Percentiles rank a stretch among this genome's conserved stretches.
These are phyloP conservation scores for Cucurbita argyrosperma DNA, from an alignment of 306 rosid genomes.

Conservation along the genomic window DNA sequence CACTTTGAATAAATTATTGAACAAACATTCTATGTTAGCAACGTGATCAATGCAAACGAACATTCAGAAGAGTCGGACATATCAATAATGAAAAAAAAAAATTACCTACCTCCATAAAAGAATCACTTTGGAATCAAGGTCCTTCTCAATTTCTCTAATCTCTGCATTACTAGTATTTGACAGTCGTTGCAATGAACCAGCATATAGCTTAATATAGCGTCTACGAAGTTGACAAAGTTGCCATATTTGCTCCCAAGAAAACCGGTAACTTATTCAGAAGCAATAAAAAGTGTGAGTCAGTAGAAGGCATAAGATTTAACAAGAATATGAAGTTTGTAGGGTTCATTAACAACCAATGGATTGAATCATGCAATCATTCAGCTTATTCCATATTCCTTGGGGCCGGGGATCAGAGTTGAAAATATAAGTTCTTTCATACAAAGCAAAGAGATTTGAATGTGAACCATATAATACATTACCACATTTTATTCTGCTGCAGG, in stretches of 20 bases:
- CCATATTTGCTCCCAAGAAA: conserved; percentile 84
- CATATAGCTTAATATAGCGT: conserved; percentile 71
- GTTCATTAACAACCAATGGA: neutral
- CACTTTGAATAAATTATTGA: neutral
- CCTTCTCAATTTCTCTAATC: conserved; percentile 82
- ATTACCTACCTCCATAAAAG: conserved; percentile 81
- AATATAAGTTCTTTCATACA: neutral
- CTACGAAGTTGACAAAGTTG: conserved; percentile 88
- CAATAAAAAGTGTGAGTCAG: conserved; percentile 20
- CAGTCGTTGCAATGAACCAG: conserved; percentile 50
- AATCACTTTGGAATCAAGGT: conserved; percentile 85
- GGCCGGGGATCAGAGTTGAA: neutral
- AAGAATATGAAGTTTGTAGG: neutral
- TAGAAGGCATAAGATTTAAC: neutral
- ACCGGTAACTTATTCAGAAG: conserved; percentile 54
- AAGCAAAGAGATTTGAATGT: neutral
- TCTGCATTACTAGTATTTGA: conserved; percentile 27
- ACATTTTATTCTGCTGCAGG: conserved; percentile 76
- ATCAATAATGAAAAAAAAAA: neutral
- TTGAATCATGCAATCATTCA: conserved; percentile 4
- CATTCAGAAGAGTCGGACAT: neutral
- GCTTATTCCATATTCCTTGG: neutral
- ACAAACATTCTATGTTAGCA: neutral
- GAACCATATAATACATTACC: conserved; percentile 32
- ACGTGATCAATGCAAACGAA: neutral